Conservation (phyloP, 495 filamentous ascomycete genomes). For the Aspergillus nanangensis region DNA sequence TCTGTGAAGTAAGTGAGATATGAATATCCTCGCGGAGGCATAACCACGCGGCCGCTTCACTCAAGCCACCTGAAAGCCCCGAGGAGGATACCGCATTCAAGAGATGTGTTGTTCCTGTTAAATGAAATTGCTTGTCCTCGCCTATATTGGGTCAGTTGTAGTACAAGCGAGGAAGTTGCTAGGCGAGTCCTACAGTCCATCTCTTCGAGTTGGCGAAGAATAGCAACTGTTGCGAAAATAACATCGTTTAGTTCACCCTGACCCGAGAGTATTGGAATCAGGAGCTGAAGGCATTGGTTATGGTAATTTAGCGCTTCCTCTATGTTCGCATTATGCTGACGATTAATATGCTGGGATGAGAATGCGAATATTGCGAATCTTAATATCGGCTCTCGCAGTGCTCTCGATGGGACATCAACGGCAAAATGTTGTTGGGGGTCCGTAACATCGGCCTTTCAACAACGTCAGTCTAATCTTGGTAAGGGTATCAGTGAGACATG, state of each 20-base stretch:
- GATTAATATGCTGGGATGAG: conserved; percentile 24
- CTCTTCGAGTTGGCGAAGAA: conserved; percentile 27
- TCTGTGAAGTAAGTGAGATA: conserved; percentile 22
- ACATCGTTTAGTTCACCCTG: conserved; percentile 18
- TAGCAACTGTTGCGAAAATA: conserved; percentile 25
- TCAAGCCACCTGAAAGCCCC: conserved; percentile 23
- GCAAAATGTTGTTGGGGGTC: conserved; percentile 28
- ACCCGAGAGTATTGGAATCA: conserved; percentile 23
- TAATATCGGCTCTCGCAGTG: conserved; percentile 21
- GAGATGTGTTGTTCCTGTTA: conserved; percentile 25
- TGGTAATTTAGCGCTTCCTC: conserved; percentile 26
- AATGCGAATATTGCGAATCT: conserved; percentile 26
- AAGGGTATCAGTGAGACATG: too few species aligned
- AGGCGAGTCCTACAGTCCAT: conserved; percentile 24
- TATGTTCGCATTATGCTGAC: conserved; percentile 11
- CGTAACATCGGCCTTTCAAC: conserved; percentile 25
- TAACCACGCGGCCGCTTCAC: conserved; percentile 29
- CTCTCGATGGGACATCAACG: conserved; percentile 17
- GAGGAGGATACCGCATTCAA: conserved; percentile 24
- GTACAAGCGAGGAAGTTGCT: too few species aligned
- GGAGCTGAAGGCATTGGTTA: conserved; percentile 21
- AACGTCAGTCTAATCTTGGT: not conserved
- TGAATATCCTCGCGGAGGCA: conserved; percentile 28
- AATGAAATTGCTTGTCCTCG: conserved; percentile 28
- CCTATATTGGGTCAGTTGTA: too few species aligned